These are phyloP conservation scores for Citrullus amarus DNA, from an alignment of 306 rosid genomes.

Conservation along the genomic window DNA sequence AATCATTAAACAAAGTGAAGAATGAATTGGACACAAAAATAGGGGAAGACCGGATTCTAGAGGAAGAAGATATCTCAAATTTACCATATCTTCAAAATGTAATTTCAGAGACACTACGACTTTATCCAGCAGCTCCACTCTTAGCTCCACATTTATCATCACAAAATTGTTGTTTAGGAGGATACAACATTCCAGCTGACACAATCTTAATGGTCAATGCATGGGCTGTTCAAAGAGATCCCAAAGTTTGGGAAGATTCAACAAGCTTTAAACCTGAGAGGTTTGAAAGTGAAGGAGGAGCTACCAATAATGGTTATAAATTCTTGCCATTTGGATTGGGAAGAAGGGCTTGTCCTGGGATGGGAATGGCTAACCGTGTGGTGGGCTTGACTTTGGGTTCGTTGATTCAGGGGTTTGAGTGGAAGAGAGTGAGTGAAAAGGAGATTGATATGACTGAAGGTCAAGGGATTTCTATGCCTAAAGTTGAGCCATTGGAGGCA, in stretches of 20 bases:
- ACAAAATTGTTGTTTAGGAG: slow-evolving; percentile 1
- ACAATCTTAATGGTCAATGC: slow-evolving; percentile 31
- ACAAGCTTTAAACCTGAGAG: slow-evolving; percentile 17
- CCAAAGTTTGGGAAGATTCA: slow-evolving; percentile 13
- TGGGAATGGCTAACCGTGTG: background rate
- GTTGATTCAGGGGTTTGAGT: background rate
- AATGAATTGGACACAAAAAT: slow-evolving; percentile 20
- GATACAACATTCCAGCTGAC: slow-evolving; percentile 12
- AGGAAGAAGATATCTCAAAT: slow-evolving; percentile 15
- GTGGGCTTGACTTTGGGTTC: slow-evolving; percentile 4
- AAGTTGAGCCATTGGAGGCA: background rate
- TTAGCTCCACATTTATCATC: slow-evolving; percentile 19
- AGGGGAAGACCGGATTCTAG: slow-evolving; percentile 9
- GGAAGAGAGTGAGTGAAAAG: background rate
- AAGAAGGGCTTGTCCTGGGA: background rate
- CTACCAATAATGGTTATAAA: background rate
- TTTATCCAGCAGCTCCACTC: slow-evolving; percentile 20
- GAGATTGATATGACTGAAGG: background rate
- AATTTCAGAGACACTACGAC: slow-evolving; percentile 21
- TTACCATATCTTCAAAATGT: slow-evolving; percentile 24
- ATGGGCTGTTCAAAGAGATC: slow-evolving; percentile 36
- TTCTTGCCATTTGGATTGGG: slow-evolving; percentile 18
- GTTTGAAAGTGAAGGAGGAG: background rate
- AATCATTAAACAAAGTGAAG: slow-evolving; percentile 24
- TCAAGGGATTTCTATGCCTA: background rate